Evolutionary conservation across 78 protist species (phyloP).

Genomic region (Protostelium mycophagum): DNA sequence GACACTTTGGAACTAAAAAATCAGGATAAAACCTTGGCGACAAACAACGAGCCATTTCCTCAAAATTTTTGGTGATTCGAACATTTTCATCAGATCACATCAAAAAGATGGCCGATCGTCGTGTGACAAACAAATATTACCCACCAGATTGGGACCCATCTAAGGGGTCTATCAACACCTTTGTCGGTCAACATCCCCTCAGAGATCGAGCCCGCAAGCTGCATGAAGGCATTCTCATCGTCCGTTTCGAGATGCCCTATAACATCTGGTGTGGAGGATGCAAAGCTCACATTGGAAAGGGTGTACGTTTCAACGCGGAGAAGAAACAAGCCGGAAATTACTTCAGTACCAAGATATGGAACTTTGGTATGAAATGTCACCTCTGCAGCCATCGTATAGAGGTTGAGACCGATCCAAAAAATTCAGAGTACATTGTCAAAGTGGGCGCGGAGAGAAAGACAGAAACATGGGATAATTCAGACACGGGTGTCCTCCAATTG

Average conservation of each 20-base stretch:
- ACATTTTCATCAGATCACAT: not conserved
- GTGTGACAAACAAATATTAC: slow-evolving; percentile 70
- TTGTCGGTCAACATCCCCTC: slow-evolving; percentile 61
- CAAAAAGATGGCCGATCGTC: not conserved
- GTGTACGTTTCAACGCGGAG: slow-evolving; percentile 89
- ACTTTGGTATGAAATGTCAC: slow-evolving; percentile 75
- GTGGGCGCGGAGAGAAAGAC: slow-evolving; percentile 33
- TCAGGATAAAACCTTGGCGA: too few relatives aligned
- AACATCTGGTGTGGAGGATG: slow-evolving; percentile 73
- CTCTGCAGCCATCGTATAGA: slow-evolving; percentile 45
- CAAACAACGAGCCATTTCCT: too few relatives aligned
- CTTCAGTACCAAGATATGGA: slow-evolving; percentile 60
- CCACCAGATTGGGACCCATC: slow-evolving; percentile 81
- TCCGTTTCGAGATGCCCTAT: slow-evolving; percentile 88
- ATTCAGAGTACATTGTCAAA: slow-evolving; percentile 37
- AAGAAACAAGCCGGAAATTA: slow-evolving; percentile 77
- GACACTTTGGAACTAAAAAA: too few relatives aligned
- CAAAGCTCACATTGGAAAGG: slow-evolving; percentile 70
- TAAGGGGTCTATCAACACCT: slow-evolving; percentile 69
- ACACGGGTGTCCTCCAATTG: not conserved
- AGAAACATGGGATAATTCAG: slow-evolving; percentile 18
- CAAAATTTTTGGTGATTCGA: too few relatives aligned
- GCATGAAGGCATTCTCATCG: slow-evolving; percentile 58
- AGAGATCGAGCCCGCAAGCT: slow-evolving; percentile 70
- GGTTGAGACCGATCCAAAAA: slow-evolving; percentile 78